These are phyloP conservation scores for Boletus mariae DNA, from an alignment of 1,284 basidiomycete genomes.

Conservation along the genomic window DNA sequence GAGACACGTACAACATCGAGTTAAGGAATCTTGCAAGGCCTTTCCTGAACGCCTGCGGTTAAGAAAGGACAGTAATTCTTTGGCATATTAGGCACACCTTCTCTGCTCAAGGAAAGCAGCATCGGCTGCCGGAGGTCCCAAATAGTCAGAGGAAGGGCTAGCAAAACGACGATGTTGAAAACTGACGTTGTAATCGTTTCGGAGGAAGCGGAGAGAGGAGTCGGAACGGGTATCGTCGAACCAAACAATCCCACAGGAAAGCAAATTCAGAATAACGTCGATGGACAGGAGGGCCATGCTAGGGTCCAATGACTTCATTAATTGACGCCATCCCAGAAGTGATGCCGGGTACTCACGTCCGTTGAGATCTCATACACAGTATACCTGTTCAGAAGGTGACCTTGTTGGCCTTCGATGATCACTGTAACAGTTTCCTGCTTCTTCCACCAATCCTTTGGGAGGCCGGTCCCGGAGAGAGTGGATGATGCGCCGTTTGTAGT, in stretches of 20 bases:
- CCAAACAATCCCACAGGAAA: constrained; percentile 81
- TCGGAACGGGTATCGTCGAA: constrained; percentile 84
- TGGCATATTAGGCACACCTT: constrained; percentile 42
- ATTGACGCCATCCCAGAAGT: background rate
- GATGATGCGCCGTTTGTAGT: constrained; percentile 50
- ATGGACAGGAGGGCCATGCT: constrained; percentile 64
- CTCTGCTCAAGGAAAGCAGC: constrained; percentile 86
- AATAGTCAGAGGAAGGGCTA: constrained; percentile 3
- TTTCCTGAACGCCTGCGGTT: constrained; percentile 44
- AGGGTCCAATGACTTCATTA: constrained; percentile 12
- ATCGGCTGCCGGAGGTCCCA: constrained; percentile 53
- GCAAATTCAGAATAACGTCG: constrained; percentile 88
- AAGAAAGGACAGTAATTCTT: background rate
- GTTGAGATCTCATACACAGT: constrained; percentile 77
- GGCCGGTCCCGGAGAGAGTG: constrained; percentile 62
- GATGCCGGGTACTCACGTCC: constrained; percentile 53
- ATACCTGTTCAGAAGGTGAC: constrained; percentile 82
- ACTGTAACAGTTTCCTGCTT: constrained; percentile 71
- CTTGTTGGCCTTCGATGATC: constrained; percentile 76
- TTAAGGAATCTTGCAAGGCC: constrained; percentile 81
- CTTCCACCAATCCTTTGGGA: constrained; percentile 82
- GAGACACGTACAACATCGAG: constrained; percentile 61
- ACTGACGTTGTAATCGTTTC: constrained; percentile 84
- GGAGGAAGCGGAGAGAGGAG: constrained; percentile 87
- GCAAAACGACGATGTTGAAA: constrained; percentile 2